Percentiles rank a stretch among this genome's conserved stretches.
Conservation (phyloP, 2,329 filamentous ascomycete genomes). For the Pseudogymnoascus sp. region DNA sequence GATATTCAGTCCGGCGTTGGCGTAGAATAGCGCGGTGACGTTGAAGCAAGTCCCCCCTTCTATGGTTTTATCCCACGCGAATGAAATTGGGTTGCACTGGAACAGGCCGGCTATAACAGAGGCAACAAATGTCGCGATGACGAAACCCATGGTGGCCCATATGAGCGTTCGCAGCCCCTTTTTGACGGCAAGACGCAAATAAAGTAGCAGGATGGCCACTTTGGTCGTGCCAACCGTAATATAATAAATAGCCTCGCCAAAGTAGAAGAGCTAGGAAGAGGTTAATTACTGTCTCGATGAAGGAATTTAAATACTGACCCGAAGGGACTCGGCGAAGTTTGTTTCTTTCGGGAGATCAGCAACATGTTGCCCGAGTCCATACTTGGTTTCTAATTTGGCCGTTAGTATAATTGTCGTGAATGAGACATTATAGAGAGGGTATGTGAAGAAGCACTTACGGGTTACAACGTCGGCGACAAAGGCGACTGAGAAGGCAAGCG, state of each 20-base stretch:
- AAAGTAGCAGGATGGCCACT: not conserved
- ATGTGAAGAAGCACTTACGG: not conserved
- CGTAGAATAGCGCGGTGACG: not conserved
- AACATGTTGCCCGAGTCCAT: not conserved
- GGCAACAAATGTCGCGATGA: conserved; percentile 8
- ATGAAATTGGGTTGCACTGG: conserved; percentile 25
- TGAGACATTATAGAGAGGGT: not conserved
- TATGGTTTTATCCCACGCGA: conserved; percentile 28
- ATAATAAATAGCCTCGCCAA: conserved; percentile 4
- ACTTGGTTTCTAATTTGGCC: not conserved
- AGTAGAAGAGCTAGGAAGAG: not conserved
- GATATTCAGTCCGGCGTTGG: conserved; percentile 19
- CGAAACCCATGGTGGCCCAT: conserved; percentile 1
- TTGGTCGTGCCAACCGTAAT: conserved; percentile 3
- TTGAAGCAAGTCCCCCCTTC: conserved; percentile 3
- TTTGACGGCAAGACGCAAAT: conserved; percentile 6
- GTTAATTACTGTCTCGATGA: not conserved
- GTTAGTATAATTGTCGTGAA: not conserved
- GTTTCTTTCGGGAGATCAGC: conserved; percentile 5
- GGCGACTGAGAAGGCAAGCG: conserved; percentile 2
- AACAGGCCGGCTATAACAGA: conserved; percentile 21
- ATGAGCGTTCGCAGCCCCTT: not conserved
- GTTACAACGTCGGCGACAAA: conserved; percentile 4
- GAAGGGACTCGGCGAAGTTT: conserved; percentile 2
- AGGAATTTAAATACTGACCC: not conserved